These are phyloP conservation scores for Skeletonema grethae DNA, from an alignment of 108 stramenopile species.

Conservation along the genomic window DNA sequence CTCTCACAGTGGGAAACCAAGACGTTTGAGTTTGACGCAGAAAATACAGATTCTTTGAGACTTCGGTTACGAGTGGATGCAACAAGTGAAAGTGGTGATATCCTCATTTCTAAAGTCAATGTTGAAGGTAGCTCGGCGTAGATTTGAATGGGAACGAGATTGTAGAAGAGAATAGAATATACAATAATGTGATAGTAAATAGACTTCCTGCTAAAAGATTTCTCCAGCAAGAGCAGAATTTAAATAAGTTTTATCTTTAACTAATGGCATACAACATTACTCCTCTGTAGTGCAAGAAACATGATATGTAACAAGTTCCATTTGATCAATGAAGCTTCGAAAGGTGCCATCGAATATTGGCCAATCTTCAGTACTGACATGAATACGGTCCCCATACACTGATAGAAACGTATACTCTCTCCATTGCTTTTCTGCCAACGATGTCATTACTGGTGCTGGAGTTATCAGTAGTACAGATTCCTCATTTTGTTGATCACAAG, in stretches of 20 bases:
- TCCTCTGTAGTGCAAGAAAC: conserved; percentile 36
- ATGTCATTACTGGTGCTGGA: conserved; percentile 18
- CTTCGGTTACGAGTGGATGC: not conserved
- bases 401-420: conserved; percentile 26
- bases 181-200: not conserved
- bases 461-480: conserved; percentile 10
- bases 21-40: conserved; percentile 3
- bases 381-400: conserved; percentile 30
- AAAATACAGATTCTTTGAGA: not conserved
- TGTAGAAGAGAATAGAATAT: not conserved
- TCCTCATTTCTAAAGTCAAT: conserved; percentile 5
- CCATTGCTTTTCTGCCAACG: conserved; percentile 15
- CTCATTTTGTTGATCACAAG: conserved; percentile 6
- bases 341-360: conserved; percentile 45
- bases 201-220: too few species aligned
- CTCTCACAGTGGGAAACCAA: not conserved
- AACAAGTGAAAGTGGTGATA: not conserved
- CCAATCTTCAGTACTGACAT: conserved; percentile 73
- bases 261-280: not conserved
- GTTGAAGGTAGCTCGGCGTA: conserved; percentile 1
- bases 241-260: too few species aligned
- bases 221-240: too few species aligned
- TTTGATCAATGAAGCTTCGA: conserved; percentile 18
- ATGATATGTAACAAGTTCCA: conserved; percentile 50
- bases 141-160: not conserved